phyloP scores from a whole-genome alignment of 306 rosid genomes.

The Medicago truncatula region DNA sequence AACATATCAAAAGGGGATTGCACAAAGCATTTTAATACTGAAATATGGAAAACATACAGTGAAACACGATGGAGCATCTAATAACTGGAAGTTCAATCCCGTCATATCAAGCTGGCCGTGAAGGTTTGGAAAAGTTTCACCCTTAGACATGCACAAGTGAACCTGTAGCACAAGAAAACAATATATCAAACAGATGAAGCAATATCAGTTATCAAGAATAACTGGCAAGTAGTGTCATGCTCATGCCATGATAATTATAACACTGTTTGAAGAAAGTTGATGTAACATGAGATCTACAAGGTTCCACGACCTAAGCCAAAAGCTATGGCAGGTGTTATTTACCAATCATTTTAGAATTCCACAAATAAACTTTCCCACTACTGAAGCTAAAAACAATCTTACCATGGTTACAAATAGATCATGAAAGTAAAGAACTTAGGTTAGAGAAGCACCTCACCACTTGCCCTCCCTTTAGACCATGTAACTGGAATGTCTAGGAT shows the following conservation, averaged over 20 bases:
- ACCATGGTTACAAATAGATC: slow-evolving; percentile 29
- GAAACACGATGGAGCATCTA: slow-evolving; percentile 83
- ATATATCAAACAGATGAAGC: slow-evolving; percentile 33
- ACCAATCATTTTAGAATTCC: background rate
- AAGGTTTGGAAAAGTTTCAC: slow-evolving; percentile 86
- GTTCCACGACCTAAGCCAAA: slow-evolving; percentile 31
- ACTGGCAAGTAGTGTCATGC: slow-evolving; percentile 24
- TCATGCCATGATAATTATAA: slow-evolving; percentile 28
- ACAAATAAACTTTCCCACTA: slow-evolving; percentile 2
- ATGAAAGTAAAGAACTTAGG: slow-evolving; percentile 31
- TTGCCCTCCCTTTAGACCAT: slow-evolving; percentile 90
- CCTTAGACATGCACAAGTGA: slow-evolving; percentile 88
- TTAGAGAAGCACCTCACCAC: slow-evolving; percentile 91
- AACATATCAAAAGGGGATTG: slow-evolving; percentile 31
- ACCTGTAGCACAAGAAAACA: slow-evolving; percentile 59
- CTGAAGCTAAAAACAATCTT: slow-evolving; percentile 20
- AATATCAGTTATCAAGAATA: slow-evolving; percentile 35
- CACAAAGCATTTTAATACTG: slow-evolving; percentile 33
- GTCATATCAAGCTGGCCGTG: slow-evolving; percentile 90
- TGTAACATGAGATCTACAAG: slow-evolving; percentile 20
- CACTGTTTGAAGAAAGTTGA: slow-evolving; percentile 18
- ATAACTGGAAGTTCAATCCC: slow-evolving; percentile 79
- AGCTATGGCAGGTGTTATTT: slow-evolving; percentile 23
- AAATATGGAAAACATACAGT: slow-evolving; percentile 61
- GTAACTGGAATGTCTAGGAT: slow-evolving; percentile 82